phyloP scores from a whole-genome alignment of 2,329 filamentous ascomycete species.

The Ceratocystis variospora region DNA sequence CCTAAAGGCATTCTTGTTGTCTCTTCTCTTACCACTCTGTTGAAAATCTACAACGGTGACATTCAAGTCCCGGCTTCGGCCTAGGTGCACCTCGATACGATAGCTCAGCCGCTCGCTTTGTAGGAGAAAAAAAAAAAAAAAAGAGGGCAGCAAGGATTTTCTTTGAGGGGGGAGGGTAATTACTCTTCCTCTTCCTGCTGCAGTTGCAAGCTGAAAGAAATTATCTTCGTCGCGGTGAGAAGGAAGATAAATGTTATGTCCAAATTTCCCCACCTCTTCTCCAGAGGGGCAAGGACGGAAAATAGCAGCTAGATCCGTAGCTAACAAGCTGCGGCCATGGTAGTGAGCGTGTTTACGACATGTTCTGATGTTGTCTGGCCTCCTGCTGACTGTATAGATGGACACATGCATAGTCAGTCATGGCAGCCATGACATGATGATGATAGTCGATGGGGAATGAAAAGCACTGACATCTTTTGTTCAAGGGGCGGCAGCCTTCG shows the following conservation, averaged over 20 bases:
- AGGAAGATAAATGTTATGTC: neutral
- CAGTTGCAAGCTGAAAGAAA: conserved; percentile 4
- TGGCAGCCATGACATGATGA: neutral
- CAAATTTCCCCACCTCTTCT: neutral
- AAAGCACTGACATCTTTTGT: conserved; percentile 1
- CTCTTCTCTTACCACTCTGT: neutral
- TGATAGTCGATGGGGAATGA: neutral
- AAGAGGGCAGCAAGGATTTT: neutral
- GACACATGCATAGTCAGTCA: neutral
- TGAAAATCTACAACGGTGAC: neutral
- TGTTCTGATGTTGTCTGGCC: neutral
- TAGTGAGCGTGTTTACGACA: neutral
- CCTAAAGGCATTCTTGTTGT: neutral
- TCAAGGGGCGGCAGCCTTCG: neutral
- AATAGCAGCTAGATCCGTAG: neutral
- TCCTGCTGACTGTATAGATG: neutral
- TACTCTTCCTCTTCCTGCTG: neutral
- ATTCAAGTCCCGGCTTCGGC: neutral
- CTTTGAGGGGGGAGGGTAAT: too few species aligned
- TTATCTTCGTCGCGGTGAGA: neutral
- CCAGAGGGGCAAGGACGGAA: neutral
- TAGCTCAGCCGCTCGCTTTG: neutral
- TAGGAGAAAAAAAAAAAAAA: neutral
- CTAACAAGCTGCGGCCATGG: neutral
- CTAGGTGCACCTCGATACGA: neutral